These are phyloP conservation scores for Moringa oleifera DNA, from an alignment of 345 rosid species.

Conservation along the genomic window DNA sequence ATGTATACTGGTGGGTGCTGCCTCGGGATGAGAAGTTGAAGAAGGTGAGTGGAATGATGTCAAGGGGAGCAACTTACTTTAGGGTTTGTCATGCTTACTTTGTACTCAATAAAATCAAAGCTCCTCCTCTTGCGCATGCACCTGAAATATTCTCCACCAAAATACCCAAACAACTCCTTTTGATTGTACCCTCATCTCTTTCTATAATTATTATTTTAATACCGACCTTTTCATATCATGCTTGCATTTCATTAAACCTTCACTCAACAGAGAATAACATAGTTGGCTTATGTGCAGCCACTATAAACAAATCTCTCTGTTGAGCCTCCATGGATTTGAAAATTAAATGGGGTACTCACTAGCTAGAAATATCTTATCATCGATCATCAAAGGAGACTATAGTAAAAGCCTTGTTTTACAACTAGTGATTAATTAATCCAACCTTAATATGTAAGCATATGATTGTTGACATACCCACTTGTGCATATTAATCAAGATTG, in stretches of 20 bases:
- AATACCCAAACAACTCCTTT: conserved; percentile 26
- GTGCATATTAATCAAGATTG: too few species aligned
- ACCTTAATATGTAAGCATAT: too few species aligned
- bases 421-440: too few species aligned
- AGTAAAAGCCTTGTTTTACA: too few species aligned
- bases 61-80: conserved; percentile 44
- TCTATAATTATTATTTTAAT: conserved; percentile 10
- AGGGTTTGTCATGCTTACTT: conserved; percentile 58
- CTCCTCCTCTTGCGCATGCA: conserved; percentile 42
- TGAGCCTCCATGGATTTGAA: too few species aligned
- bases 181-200: conserved; percentile 20
- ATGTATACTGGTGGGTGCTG: conserved; percentile 27
- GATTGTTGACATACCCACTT: too few species aligned
- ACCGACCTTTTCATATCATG: conserved; percentile 22
- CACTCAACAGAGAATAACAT: conserved; percentile 23
- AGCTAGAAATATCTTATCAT: too few species aligned
- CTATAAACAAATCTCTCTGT: neutral
- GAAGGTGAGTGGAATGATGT: conserved; percentile 71
- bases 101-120: conserved; percentile 40
- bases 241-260: conserved; percentile 18
- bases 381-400: too few species aligned
- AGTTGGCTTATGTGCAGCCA: conserved; percentile 32
- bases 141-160: conserved; percentile 35
- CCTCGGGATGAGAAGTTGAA: conserved; percentile 63
- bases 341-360: too few species aligned